Percentiles rank a stretch among this genome's conserved stretches.
phyloP scores from a whole-genome alignment of 2,329 filamentous ascomycete species.

The Paraconiothyrium sp. region DNA sequence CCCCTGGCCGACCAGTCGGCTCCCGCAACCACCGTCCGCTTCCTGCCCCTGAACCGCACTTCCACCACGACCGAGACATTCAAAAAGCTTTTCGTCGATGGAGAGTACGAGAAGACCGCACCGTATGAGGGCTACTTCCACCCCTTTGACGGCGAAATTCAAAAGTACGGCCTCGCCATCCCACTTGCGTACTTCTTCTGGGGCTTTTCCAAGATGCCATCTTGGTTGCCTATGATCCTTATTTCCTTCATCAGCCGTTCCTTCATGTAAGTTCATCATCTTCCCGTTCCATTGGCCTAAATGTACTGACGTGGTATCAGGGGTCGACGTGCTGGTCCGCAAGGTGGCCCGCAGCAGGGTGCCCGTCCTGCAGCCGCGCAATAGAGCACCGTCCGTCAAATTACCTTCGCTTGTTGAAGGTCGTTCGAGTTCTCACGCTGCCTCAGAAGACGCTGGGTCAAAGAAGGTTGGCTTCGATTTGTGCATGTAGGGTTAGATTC shows the following conservation, averaged over 20 bases:
- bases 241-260: conserved; percentile 77
- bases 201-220: conserved; percentile 67
- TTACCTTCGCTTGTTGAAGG: neutral
- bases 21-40: conserved; percentile 70
- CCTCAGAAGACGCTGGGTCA: neutral
- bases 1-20: conserved; percentile 70
- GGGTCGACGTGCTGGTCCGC: conserved; percentile 34
- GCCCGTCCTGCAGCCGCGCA: conserved; percentile 22
- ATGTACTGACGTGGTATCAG: conserved; percentile 29
- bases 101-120: conserved; percentile 61
- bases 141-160: conserved; percentile 75
- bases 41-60: conserved; percentile 74
- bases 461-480: neutral
- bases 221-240: conserved; percentile 80
- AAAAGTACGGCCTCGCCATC: conserved; percentile 68
- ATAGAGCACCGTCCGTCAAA: conserved; percentile 9
- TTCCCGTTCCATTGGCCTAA: neutral
- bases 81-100: conserved; percentile 67
- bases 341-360: conserved; percentile 25
- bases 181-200: conserved; percentile 75
- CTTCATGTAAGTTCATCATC: conserved; percentile 72
- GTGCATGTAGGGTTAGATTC: conserved; percentile 19
- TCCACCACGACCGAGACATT: conserved; percentile 72
- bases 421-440: no score
- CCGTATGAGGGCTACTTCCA: conserved; percentile 76